These are phyloP conservation scores for Vaccinium vitisidaea DNA, from an alignment of 148 eudicot genomes.

Conservation along the genomic window DNA sequence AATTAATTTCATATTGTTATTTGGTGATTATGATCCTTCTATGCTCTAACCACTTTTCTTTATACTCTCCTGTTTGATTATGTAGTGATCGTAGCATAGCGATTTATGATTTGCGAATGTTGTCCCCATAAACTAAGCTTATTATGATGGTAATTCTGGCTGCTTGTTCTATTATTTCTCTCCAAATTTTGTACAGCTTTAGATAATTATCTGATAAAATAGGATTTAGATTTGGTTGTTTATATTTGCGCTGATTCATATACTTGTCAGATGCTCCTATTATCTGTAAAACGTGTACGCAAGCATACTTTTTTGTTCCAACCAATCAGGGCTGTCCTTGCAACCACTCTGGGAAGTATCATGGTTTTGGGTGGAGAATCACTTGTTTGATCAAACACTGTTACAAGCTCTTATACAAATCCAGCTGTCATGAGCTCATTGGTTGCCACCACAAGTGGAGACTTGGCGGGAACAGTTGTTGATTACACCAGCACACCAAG, in stretches of 20 bases:
- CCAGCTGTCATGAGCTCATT: too few relatives aligned
- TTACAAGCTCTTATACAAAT: too few relatives aligned
- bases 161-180: background rate
- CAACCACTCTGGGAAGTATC: background rate
- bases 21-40: background rate
- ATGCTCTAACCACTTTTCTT: slow-evolving; percentile 1
- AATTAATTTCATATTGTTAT: background rate
- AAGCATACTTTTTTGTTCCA: background rate
- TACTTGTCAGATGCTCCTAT: background rate
- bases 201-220: background rate
- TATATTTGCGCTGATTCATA: background rate
- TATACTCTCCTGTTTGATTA: background rate
- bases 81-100: slow-evolving; percentile 88
- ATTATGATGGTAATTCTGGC: slow-evolving; percentile 67
- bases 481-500: too few relatives aligned
- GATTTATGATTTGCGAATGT: slow-evolving; percentile 83
- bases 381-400: background rate
- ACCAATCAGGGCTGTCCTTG: background rate
- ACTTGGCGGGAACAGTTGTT: too few relatives aligned
- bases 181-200: background rate
- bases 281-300: background rate
- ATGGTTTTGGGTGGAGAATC: background rate
- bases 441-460: too few relatives aligned
- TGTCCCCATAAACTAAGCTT: slow-evolving; percentile 76
- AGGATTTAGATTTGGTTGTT: background rate